Base-by-base conservation (phyloP, 306 rosid genomes). In the Mucuna pruriens region DNA sequence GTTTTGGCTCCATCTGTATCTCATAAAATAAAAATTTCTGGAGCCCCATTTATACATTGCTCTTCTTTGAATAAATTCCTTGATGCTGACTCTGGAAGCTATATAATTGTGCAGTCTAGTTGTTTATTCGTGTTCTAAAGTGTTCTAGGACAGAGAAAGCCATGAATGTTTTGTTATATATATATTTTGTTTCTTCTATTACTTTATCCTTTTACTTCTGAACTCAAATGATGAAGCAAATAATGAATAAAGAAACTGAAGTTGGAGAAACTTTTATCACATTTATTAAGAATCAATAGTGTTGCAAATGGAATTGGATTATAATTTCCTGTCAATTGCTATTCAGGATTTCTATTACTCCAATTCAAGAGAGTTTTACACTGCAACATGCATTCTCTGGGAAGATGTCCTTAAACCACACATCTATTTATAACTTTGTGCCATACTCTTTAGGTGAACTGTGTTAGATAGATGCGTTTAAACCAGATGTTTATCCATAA, bases 161-260 rank as follows among this genome's bases (percentile, higher is more conserved):
- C 31, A 29, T 46, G 29, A 39, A 52, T 39, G 38, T 36, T 38
- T 38, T 66, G 6, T 78, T 22, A 58, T 51, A 17, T 40, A 40
- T 16, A 51, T 51, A 23, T 9, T 15, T 26, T 55, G 11, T 49
- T 54, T 20, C 15, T 42, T 26, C 36, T 33, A 12, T 79, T 69
- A 5, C 8, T n/a, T 26, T 34, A 34, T 22, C 67, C 49, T n/a
- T 15, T 39, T 39, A 29, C 12, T 38, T 52, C 0, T 51, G 36
- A 26, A 63, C 42, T 63, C 69, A 39, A 31, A 9, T 38, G 64
- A 80, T 79, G 33, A 40, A 60, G 45, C 36, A 76, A 46, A 45
- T 38, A 77, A 33, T 71, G 48, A 17, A 33, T 61, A 5, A n/a
- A 62, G 20, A 63, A 49, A 15, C 71, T 36, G 51, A 34, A 62